Percentiles rank a stretch among this genome's conserved stretches.
Evolutionary conservation across 2,329 filamentous ascomycete genomes (phyloP).

Genomic region (Monilinia polystroma): DNA sequence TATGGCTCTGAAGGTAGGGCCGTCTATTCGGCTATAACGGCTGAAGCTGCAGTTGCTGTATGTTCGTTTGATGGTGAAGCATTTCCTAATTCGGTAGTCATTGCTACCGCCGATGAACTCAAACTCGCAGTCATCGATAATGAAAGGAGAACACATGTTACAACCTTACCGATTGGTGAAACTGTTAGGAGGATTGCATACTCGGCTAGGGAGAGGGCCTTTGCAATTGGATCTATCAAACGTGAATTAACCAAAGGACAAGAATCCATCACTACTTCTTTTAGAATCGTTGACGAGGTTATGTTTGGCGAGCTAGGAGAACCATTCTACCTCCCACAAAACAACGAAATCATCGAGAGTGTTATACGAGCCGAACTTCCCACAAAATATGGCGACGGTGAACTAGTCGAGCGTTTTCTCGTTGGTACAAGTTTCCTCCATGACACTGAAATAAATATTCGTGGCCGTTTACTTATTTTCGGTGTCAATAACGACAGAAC

Average conservation of each 20-base stretch:
- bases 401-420: constrained; percentile 74
- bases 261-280: constrained; percentile 76
- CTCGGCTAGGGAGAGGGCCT: constrained; percentile 73
- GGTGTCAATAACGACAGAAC: constrained; percentile 75
- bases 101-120: constrained; percentile 74
- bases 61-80: constrained; percentile 79
- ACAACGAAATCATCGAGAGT: constrained; percentile 76
- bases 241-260: constrained; percentile 67
- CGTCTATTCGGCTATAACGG: constrained; percentile 90
- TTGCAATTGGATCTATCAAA: constrained; percentile 83
- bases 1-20: constrained; percentile 86
- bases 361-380: constrained; percentile 75
- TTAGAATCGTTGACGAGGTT: constrained; percentile 88
- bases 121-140: constrained; percentile 80
- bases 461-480: constrained; percentile 79
- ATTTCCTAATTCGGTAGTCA: constrained; percentile 76
- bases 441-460: constrained; percentile 53
- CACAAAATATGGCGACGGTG: constrained; percentile 54
- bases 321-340: constrained; percentile 52
- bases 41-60: constrained; percentile 78
- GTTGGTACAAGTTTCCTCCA: constrained; percentile 76
- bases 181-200: constrained; percentile 88
- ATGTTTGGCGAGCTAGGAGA: constrained; percentile 75
- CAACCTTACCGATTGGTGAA: constrained; percentile 72
- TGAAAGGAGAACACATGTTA: constrained; percentile 84